A percentile compares a stretch with the other conserved stretches of the same genome.
phyloP scores from a whole-genome alignment of 2,329 filamentous ascomycete species.

The Samsoniella hepiali region DNA sequence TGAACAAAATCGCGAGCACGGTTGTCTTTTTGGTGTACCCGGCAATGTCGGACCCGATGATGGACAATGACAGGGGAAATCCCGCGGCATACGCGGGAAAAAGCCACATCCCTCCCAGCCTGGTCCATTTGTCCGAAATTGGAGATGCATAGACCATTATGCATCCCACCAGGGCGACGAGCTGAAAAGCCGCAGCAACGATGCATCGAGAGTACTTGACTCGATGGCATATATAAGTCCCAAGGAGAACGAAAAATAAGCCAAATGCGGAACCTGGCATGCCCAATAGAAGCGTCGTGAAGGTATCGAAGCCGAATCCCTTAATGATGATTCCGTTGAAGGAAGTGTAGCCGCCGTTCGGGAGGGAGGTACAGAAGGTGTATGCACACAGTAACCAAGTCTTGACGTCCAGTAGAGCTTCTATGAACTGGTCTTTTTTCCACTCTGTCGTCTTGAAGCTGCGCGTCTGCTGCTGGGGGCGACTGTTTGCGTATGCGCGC shows the following conservation, averaged over 20 bases:
- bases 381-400: conserved; percentile 57
- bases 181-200: conserved; percentile 3
- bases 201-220: conserved; percentile 17
- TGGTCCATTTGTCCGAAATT: conserved; percentile 6
- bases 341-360: conserved; percentile 54
- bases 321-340: conserved; percentile 59
- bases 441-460: conserved; percentile 43
- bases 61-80: conserved; percentile 48
- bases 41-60: conserved; percentile 56
- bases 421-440: conserved; percentile 43
- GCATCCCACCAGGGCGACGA: conserved; percentile 7
- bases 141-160: conserved; percentile 14
- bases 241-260: conserved; percentile 5
- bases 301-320: conserved; percentile 55
- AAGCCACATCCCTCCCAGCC: conserved; percentile 36
- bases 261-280: conserved; percentile 41
- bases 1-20: conserved; percentile 44
- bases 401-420: conserved; percentile 50
- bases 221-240: conserved; percentile 10
- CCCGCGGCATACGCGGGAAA: conserved; percentile 51
- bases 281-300: conserved; percentile 53
- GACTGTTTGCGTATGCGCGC: conserved; percentile 7
- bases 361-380: conserved; percentile 55
- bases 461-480: conserved; percentile 11
- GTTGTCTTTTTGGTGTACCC: conserved; percentile 63